phyloP scores from a whole-genome alignment of 1,139 yeast species.

The Geotrichum reessii region DNA sequence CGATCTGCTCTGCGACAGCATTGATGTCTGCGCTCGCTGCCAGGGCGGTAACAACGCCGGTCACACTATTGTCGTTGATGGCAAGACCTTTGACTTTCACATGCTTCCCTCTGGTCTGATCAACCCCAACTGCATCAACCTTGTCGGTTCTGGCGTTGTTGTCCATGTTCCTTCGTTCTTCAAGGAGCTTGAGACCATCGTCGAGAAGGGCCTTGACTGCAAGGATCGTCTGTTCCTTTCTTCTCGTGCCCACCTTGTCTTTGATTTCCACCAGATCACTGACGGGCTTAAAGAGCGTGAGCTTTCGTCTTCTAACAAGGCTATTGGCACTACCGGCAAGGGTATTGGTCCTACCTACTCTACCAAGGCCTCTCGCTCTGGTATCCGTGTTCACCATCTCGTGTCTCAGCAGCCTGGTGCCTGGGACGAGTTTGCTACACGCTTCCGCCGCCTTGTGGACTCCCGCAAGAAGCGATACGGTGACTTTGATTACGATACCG shows the following conservation, averaged over 20 bases:
- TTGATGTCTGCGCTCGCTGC: slow-evolving; percentile 96
- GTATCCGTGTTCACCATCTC: slow-evolving; percentile 92
- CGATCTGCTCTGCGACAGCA: slow-evolving; percentile 84
- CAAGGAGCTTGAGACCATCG: slow-evolving; percentile 74
- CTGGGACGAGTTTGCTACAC: slow-evolving; percentile 84
- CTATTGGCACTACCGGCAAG: slow-evolving; percentile 97
- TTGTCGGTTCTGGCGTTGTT: slow-evolving; percentile 96
- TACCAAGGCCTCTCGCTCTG: slow-evolving; percentile 94
- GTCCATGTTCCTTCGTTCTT: slow-evolving; percentile 92
- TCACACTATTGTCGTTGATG: slow-evolving; percentile 90
- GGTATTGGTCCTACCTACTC: slow-evolving; percentile 99
- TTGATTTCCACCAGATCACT: slow-evolving; percentile 95
- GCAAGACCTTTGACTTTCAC: slow-evolving; percentile 90
- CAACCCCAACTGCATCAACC: slow-evolving; percentile 81
- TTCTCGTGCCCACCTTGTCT: slow-evolving; percentile 92
- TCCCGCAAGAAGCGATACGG: slow-evolving; percentile 90
- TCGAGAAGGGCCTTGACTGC: slow-evolving; percentile 65
- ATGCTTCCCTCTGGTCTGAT: slow-evolving; percentile 97
- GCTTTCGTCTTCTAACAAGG: slow-evolving; percentile 74
- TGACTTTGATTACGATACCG: slow-evolving; percentile 79
- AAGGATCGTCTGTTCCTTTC: slow-evolving; percentile 78
- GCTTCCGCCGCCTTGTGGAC: slow-evolving; percentile 68
- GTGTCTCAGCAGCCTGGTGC: slow-evolving; percentile 84
- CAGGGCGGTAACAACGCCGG: slow-evolving; percentile 99
- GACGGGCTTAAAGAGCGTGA: slow-evolving; percentile 94